Percentiles rank a stretch among this genome's conserved stretches.
These are phyloP conservation scores for Uronychia setigera DNA, from an alignment of 73 alveolate genomes.

Conservation along the genomic window DNA sequence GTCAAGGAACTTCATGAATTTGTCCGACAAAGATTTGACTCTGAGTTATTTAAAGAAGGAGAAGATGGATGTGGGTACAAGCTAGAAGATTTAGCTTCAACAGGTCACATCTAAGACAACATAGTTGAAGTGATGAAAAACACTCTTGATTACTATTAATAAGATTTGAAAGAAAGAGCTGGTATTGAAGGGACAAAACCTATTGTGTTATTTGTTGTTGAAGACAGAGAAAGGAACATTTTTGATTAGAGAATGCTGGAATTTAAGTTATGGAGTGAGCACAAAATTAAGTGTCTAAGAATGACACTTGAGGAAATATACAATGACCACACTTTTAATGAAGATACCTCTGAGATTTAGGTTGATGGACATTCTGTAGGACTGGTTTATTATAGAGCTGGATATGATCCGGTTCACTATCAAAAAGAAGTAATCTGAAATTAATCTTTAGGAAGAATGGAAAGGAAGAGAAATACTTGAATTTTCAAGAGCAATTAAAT, in stretches of 20 bases:
- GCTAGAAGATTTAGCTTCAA: background rate
- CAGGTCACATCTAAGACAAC: background rate
- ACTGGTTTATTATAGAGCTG: conserved; percentile 87
- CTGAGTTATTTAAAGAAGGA: background rate
- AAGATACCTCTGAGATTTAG: conserved; percentile 46
- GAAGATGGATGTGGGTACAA: background rate
- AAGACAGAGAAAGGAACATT: conserved; percentile 81
- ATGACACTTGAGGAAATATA: conserved; percentile 71
- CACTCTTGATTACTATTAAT: background rate
- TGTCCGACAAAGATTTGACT: conserved; percentile 24
- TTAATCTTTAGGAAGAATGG: conserved; percentile 61
- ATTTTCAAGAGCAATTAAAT: conserved; percentile 82
- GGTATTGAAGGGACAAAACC: background rate
- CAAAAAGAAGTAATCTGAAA: conserved; percentile 41
- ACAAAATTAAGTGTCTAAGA: conserved; percentile 62
- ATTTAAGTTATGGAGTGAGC: conserved; percentile 64
- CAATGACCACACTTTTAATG: conserved; percentile 54
- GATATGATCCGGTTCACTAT: conserved; percentile 80
- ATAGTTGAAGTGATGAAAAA: background rate
- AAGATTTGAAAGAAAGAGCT: background rate
- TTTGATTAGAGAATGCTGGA: conserved; percentile 81
- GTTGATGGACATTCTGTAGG: conserved; percentile 69
- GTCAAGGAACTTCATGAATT: conserved; percentile 36
- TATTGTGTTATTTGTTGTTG: conserved; percentile 73
- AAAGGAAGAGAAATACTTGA: conserved; percentile 85